Conservation (phyloP, 192 early-diverging fungal species). For the Rhizoclosmatium sp. region DNA sequence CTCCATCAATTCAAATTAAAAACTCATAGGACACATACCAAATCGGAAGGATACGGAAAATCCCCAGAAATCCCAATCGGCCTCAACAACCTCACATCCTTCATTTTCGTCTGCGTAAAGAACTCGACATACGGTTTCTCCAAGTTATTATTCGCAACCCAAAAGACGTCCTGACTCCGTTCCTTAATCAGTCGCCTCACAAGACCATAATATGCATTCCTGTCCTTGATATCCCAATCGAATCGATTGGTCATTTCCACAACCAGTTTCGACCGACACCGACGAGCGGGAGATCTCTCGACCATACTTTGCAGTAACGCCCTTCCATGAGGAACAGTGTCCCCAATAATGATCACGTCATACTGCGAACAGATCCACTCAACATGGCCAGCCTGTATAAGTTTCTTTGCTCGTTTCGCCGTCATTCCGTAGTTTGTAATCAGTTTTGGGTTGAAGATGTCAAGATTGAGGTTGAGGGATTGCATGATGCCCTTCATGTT, state of each 20-base stretch:
- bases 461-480: not conserved
- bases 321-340: conserved; percentile 32
- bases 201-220: not conserved
- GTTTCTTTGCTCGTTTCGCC: not conserved
- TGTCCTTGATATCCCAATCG: conserved; percentile 30
- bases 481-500: conserved; percentile 15
- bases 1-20: not conserved
- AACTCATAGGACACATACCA: not conserved
- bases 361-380: not conserved
- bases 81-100: conserved; percentile 8
- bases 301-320: conserved; percentile 10
- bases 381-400: conserved; percentile 4
- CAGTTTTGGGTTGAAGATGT: conserved; percentile 11
- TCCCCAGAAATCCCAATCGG: conserved; percentile 1
- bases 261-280: conserved; percentile 6
- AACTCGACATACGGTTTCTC: conserved; percentile 13
- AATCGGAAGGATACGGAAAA: conserved; percentile 11
- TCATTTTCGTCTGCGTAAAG: not conserved
- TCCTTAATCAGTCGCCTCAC: not conserved
- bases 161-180: conserved; percentile 3
- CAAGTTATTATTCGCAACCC: conserved; percentile 26
- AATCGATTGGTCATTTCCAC: conserved; percentile 36
- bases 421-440: conserved; percentile 25
- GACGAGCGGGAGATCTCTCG: not conserved
- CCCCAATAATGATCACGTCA: conserved; percentile 33